Evolutionary conservation across 2,329 filamentous ascomycete species (phyloP).

Genomic region (Fusarium paranaense): DNA sequence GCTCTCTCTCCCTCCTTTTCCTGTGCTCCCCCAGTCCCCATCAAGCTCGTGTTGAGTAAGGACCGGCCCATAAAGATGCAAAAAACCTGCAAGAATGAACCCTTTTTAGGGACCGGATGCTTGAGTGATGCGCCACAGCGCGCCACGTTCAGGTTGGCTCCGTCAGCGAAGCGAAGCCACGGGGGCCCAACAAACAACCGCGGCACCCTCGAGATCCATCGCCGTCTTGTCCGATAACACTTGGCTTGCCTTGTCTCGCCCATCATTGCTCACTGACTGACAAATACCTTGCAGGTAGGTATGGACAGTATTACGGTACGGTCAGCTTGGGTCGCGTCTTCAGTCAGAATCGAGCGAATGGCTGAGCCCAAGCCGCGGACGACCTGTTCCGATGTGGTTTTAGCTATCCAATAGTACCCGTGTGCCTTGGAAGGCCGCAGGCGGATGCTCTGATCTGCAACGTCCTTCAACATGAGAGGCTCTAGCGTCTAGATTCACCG

Average conservation of each 20-base stretch:
- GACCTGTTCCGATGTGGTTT: constrained; percentile 7
- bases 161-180: constrained; percentile 29
- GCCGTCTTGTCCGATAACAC: constrained; percentile 2
- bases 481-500: constrained; percentile 38
- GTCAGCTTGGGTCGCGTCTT: not conserved
- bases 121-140: constrained; percentile 32
- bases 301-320: not conserved
- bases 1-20: constrained; percentile 8
- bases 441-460: constrained; percentile 28
- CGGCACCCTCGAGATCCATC: constrained; percentile 4
- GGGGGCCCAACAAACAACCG: constrained; percentile 18
- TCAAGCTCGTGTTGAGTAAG: constrained; percentile 25
- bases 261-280: constrained; percentile 7
- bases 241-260: constrained; percentile 1
- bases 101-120: constrained; percentile 11
- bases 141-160: constrained; percentile 38
- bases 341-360: not conserved
- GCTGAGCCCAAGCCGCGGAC: not conserved
- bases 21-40: constrained; percentile 15
- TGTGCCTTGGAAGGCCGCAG: constrained; percentile 13
- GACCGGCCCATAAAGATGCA: constrained; percentile 16
- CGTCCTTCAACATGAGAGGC: constrained; percentile 14
- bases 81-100: constrained; percentile 20
- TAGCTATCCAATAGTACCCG: constrained; percentile 19
- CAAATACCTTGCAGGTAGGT: constrained; percentile 4